Conservation (phyloP, 805 yeast genomes). For the Zygotorulaspora florentina region DNA sequence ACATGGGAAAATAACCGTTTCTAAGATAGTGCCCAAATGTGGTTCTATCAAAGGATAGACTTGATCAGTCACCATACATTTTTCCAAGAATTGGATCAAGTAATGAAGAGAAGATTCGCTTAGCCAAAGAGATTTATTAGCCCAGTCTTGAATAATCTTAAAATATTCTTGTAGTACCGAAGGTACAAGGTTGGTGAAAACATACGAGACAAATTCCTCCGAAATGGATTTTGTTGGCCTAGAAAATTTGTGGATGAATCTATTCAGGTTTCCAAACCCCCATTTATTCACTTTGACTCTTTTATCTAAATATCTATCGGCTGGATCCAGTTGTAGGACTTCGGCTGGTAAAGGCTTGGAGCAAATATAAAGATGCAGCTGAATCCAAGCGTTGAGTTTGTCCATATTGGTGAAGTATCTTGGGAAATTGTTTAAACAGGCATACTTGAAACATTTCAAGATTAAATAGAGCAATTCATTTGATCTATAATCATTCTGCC, state of each 20-base stretch:
- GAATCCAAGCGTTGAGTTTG: conserved; percentile 55
- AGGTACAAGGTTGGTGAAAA: conserved; percentile 59
- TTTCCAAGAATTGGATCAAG: conserved; percentile 60
- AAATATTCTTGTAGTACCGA: conserved; percentile 63
- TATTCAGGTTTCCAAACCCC: conserved; percentile 74
- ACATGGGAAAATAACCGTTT: conserved; percentile 70
- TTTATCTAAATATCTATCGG: conserved; percentile 44
- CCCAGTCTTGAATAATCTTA: conserved; percentile 41
- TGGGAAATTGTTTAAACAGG: conserved; percentile 57
- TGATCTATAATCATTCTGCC: conserved; percentile 34
- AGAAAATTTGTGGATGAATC: conserved; percentile 63
- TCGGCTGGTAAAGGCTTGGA: conserved; percentile 52
- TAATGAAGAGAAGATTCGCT: conserved; percentile 59
- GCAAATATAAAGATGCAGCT: conserved; percentile 57
- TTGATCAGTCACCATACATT: conserved; percentile 50
- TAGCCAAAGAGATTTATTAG: conserved; percentile 51
- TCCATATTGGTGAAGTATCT: conserved; percentile 40
- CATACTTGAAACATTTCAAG: conserved; percentile 62
- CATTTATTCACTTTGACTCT: conserved; percentile 80
- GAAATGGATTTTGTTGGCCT: conserved; percentile 41
- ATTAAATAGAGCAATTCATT: conserved; percentile 54
- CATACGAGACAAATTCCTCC: conserved; percentile 53
- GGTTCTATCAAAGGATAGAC: conserved; percentile 65
- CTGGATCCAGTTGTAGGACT: conserved; percentile 44
- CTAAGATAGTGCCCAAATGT: conserved; percentile 57